Conservation (phyloP, 345 rosid genomes). For the Luvunga scandens region DNA sequence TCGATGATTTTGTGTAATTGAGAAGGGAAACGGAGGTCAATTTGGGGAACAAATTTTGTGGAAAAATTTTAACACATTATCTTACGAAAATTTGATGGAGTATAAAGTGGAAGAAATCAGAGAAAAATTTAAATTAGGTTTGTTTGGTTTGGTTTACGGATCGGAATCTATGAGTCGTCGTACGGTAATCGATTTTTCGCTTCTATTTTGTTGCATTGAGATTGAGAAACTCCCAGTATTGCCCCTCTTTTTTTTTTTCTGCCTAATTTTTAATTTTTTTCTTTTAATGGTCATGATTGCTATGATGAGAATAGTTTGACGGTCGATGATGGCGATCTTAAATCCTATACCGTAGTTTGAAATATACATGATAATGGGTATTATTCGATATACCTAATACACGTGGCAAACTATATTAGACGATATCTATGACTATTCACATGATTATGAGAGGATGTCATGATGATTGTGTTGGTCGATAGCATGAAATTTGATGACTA, state of each 20-base stretch:
- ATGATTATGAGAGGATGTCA: no score
- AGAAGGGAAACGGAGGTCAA: neutral
- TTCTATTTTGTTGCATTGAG: constrained; percentile 13
- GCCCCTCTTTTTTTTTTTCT: neutral
- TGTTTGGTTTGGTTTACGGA: constrained; percentile 25
- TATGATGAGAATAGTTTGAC: neutral
- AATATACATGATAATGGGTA: neutral
- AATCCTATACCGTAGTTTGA: neutral
- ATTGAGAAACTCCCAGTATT: neutral
- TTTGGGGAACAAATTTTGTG: neutral
- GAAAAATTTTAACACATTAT: neutral
- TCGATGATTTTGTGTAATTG: neutral
- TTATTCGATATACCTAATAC: no score
- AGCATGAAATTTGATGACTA: no score
- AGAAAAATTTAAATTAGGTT: constrained; percentile 22
- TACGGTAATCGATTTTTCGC: constrained; percentile 13
- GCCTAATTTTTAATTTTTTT: neutral
- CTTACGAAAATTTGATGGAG: neutral
- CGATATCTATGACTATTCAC: no score
- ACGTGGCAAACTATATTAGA: no score
- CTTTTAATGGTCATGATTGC: neutral
- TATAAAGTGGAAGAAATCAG: neutral
- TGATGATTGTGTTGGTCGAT: no score
- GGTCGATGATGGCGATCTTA: neutral
- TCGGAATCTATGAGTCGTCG: constrained; percentile 20